Evolutionary conservation across 129 eudicot species (phyloP).

Genomic region (Flaveria bidentis): DNA sequence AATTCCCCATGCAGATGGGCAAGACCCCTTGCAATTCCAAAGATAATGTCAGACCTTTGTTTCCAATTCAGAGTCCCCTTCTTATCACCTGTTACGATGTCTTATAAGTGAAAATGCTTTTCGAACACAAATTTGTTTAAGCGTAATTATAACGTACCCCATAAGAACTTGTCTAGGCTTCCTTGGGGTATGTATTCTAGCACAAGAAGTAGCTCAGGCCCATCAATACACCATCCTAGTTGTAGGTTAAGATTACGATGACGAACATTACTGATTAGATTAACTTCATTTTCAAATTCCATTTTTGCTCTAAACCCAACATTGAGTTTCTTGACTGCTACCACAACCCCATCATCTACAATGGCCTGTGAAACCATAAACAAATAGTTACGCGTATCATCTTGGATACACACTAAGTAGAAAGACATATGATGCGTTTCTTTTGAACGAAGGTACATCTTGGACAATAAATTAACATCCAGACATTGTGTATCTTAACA

Average conservation of each 20-base stretch:
- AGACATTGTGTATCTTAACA: neutral
- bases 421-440: neutral
- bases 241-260: slow-evolving; percentile 63
- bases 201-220: slow-evolving; percentile 59
- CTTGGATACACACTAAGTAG: neutral
- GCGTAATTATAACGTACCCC: slow-evolving; percentile 37
- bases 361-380: slow-evolving; percentile 41
- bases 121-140: neutral
- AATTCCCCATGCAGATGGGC: slow-evolving; percentile 61
- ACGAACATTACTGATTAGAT: slow-evolving; percentile 59
- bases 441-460: neutral
- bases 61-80: slow-evolving; percentile 55
- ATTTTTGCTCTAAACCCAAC: slow-evolving; percentile 43
- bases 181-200: slow-evolving; percentile 62
- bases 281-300: slow-evolving; percentile 55
- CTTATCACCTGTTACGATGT: slow-evolving; percentile 45
- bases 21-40: slow-evolving; percentile 65
- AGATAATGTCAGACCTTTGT: slow-evolving; percentile 51
- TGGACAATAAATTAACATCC: neutral
- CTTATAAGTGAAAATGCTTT: neutral
- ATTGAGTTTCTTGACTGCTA: slow-evolving; percentile 56
- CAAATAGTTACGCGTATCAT: slow-evolving; percentile 22
- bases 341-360: slow-evolving; percentile 44
- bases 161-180: slow-evolving; percentile 64
- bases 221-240: slow-evolving; percentile 52